Conservation (phyloP, 495 filamentous ascomycete species). For the Xylaria telfairii region DNA sequence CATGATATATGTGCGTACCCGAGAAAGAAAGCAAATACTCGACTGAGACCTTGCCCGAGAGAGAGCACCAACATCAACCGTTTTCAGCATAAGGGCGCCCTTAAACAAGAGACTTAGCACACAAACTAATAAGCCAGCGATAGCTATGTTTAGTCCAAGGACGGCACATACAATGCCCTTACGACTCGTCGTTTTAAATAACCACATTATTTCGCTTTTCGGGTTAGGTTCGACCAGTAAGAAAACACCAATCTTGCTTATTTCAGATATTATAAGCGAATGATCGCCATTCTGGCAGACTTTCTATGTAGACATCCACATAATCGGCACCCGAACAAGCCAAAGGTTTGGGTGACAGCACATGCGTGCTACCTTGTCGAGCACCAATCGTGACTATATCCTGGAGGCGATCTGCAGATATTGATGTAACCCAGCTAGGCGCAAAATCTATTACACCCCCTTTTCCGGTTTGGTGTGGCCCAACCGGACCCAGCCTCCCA, state of each 20-base stretch:
- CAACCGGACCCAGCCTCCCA: neutral
- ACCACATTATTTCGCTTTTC: neutral
- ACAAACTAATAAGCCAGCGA: neutral
- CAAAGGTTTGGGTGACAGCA: slow-evolving; percentile 18
- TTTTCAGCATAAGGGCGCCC: neutral
- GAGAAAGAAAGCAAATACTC: neutral
- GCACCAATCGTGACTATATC: slow-evolving; percentile 18
- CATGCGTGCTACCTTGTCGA: slow-evolving; percentile 20
- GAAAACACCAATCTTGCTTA: slow-evolving; percentile 15
- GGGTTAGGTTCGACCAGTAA: slow-evolving; percentile 6
- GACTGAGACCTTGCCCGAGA: neutral
- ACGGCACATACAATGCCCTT: neutral
- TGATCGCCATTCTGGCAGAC: neutral
- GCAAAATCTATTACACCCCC: slow-evolving; percentile 7
- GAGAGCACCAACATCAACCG: neutral
- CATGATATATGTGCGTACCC: neutral
- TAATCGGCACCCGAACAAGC: slow-evolving; percentile 17
- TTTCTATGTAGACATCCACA: slow-evolving; percentile 11
- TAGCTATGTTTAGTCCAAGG: neutral
- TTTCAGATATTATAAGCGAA: slow-evolving; percentile 23
- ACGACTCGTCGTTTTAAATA: neutral
- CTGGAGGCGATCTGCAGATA: slow-evolving; percentile 26
- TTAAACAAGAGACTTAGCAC: neutral
- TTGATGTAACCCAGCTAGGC: slow-evolving; percentile 17
- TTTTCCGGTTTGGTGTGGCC: slow-evolving; percentile 3